Percentiles rank a stretch among this genome's conserved stretches.
Evolutionary conservation across 352 stramenopile species (phyloP).

Genomic region (Phytophthora nicotianae): DNA sequence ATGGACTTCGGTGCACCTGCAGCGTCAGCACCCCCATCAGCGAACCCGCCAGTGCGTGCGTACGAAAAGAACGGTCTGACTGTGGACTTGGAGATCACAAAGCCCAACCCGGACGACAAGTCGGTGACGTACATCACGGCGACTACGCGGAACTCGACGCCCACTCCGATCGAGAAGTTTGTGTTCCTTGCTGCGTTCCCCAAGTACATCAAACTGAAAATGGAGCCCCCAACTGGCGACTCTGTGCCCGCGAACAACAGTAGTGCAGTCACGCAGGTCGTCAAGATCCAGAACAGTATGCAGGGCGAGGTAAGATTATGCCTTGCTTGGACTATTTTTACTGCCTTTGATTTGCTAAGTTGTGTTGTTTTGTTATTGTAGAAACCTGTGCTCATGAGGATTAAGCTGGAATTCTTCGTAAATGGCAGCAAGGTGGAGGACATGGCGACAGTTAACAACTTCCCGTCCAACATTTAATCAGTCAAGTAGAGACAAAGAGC

Average conservation of each 20-base stretch:
- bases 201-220: conserved; percentile 98
- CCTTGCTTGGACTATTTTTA: background rate
- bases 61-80: conserved; percentile 97
- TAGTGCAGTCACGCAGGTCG: conserved; percentile 92
- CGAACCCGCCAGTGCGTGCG: conserved; percentile 78
- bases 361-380: conserved; percentile 28
- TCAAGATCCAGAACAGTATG: conserved; percentile 96
- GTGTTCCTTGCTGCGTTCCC: conserved; percentile 96
- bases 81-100: conserved; percentile 91
- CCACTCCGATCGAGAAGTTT: conserved; percentile 90
- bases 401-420: conserved; percentile 85
- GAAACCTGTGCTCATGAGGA: conserved; percentile 89
- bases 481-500: conserved; percentile 23
- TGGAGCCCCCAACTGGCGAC: conserved; percentile 95
- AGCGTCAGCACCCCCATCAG: conserved; percentile 23
- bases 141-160: conserved; percentile 93
- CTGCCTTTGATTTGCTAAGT: conserved; percentile 16
- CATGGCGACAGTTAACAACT: conserved; percentile 80
- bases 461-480: conserved; percentile 72
- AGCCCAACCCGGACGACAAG: conserved; percentile 93
- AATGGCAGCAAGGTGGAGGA: conserved; percentile 88
- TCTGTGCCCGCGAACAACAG: conserved; percentile 86
- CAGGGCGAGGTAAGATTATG: conserved; percentile 81
- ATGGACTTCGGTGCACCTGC: conserved; percentile 73
- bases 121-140: conserved; percentile 93